These are phyloP conservation scores for Pinus tabuliformis DNA, from an alignment of 75 land plant species.

Conservation along the genomic window DNA sequence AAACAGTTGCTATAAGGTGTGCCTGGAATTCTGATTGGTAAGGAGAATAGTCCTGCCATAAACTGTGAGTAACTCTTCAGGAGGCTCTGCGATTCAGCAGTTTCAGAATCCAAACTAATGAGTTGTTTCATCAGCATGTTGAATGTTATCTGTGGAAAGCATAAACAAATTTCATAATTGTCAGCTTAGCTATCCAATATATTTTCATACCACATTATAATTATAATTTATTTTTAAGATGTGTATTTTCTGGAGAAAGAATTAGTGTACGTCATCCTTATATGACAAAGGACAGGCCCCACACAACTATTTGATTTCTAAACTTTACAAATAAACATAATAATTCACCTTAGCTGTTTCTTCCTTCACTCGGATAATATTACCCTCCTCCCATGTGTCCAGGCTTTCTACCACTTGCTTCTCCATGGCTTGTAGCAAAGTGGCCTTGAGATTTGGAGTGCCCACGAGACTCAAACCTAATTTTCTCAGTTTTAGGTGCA, in stretches of 20 bases:
- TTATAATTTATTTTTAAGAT: too few species aligned
- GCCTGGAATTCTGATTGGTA: constrained; percentile 28
- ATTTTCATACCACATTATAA: too few species aligned
- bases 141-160: neutral
- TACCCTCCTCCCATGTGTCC: constrained; percentile 31
- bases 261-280: too few species aligned
- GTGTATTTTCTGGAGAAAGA: too few species aligned
- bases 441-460: neutral
- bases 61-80: constrained; percentile 16
- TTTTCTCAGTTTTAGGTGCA: constrained; percentile 4
- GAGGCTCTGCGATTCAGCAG: neutral
- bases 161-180: too few species aligned
- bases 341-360: neutral
- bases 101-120: too few species aligned
- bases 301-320: too few species aligned
- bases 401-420: constrained; percentile 22
- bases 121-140: neutral
- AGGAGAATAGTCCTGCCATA: constrained; percentile 20
- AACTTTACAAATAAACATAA: neutral
- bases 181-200: too few species aligned
- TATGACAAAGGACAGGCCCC: too few species aligned
- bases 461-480: neutral
- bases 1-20: constrained; percentile 20
- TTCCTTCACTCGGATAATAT: neutral
- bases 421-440: neutral